Conservation (phyloP, 106 monocot species). For the Cymbidium sinense region DNA sequence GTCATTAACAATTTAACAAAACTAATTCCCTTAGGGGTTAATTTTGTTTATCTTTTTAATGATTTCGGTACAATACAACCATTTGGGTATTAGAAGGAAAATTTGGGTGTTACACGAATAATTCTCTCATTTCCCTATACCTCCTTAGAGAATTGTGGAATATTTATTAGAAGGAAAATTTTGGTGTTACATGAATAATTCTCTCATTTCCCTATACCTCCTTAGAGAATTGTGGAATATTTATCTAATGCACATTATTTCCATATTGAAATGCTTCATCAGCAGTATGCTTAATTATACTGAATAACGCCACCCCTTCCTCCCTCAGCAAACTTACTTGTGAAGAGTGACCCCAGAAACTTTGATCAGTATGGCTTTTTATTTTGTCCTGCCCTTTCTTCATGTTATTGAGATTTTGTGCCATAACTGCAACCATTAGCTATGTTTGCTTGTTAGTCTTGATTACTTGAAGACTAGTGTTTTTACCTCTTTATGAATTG, state of each 20-base stretch:
- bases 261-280: neutral
- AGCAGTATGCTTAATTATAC: neutral
- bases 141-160: neutral
- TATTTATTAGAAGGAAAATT: neutral
- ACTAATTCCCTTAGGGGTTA: neutral
- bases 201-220: neutral
- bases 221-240: neutral
- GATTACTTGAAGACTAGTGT: neutral
- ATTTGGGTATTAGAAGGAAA: neutral
- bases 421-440: neutral
- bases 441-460: neutral
- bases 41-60: neutral
- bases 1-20: neutral
- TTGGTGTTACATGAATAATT: neutral
- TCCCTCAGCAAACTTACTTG: neutral
- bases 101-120: neutral
- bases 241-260: neutral
- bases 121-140: neutral
- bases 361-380: neutral
- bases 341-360: neutral
- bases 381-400: neutral
- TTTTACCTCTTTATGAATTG: slow-evolving; percentile 6
- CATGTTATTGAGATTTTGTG: neutral
- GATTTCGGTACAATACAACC: neutral
- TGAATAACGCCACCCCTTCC: neutral